These are phyloP conservation scores for Sphaerobolus stellatus DNA, from an alignment of 1,284 basidiomycete genomes.

Conservation along the genomic window DNA sequence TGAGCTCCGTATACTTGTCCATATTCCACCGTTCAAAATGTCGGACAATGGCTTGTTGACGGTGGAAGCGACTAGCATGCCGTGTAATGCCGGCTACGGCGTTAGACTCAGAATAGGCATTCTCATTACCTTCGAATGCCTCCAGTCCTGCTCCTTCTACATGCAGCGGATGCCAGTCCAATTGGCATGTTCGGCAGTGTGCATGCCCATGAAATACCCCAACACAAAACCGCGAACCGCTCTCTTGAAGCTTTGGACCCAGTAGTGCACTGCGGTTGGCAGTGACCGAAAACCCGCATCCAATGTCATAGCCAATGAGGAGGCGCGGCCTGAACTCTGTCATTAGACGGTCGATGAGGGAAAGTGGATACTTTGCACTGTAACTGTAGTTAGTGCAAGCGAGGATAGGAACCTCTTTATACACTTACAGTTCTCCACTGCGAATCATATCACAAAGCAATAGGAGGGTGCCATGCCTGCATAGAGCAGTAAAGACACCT, in stretches of 20 bases:
- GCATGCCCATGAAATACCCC: slow-evolving; percentile 35
- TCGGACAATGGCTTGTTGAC: slow-evolving; percentile 24
- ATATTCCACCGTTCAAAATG: slow-evolving; percentile 30
- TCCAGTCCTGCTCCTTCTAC: slow-evolving; percentile 28
- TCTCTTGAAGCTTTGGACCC: slow-evolving; percentile 3
- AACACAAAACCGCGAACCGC: slow-evolving; percentile 18
- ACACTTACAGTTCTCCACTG: slow-evolving; percentile 30
- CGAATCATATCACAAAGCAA: slow-evolving; percentile 35
- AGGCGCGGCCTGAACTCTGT: neutral
- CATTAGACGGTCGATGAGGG: neutral
- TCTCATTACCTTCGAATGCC: slow-evolving; percentile 32
- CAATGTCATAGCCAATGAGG: slow-evolving; percentile 15
- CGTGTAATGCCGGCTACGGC: slow-evolving; percentile 25
- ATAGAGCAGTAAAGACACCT: slow-evolving; percentile 34
- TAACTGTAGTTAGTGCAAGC: neutral
- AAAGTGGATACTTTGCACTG: slow-evolving; percentile 9
- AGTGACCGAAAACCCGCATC: slow-evolving; percentile 14
- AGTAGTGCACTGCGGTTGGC: slow-evolving; percentile 16
- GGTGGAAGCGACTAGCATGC: slow-evolving; percentile 29
- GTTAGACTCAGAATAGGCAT: slow-evolving; percentile 31
- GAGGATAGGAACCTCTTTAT: neutral
- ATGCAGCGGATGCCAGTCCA: slow-evolving; percentile 26
- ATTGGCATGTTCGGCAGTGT: slow-evolving; percentile 30
- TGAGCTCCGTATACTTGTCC: slow-evolving; percentile 28
- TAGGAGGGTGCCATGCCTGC: slow-evolving; percentile 34